phyloP scores from a whole-genome alignment of 2,329 filamentous ascomycete genomes.

The Meredithiella fracta region DNA sequence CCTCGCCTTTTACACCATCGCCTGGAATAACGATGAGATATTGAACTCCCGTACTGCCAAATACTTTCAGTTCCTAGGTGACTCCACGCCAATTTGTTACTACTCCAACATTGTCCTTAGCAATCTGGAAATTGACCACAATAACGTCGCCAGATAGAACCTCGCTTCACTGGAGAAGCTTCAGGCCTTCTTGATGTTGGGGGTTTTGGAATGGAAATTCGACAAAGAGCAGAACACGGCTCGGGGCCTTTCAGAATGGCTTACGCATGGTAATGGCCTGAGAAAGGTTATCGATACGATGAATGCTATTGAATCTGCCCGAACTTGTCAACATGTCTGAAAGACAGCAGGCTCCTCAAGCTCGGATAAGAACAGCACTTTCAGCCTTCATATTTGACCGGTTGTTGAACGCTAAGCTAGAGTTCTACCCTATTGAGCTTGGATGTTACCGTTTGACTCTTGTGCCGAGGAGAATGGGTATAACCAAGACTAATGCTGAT shows the following conservation, averaged over 20 bases:
- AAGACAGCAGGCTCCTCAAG: not conserved
- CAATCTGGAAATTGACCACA: not conserved
- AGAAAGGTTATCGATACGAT: not conserved
- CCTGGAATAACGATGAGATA: constrained; percentile 1
- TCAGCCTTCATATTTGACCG: constrained; percentile 4
- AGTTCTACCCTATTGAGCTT: not conserved
- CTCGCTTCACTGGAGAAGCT: not conserved
- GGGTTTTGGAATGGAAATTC: constrained; percentile 6
- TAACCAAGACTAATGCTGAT: too few relatives aligned
- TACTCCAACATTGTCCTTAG: not conserved
- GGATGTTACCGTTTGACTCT: not conserved
- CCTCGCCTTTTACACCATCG: constrained; percentile 1
- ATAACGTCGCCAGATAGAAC: not conserved
- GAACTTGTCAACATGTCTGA: not conserved
- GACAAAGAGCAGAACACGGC: not conserved
- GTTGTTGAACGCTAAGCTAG: not conserved
- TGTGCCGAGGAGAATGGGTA: not conserved
- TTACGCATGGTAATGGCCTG: not conserved
- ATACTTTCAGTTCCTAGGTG: not conserved
- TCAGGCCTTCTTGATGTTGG: constrained; percentile 7
- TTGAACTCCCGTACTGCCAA: not conserved
- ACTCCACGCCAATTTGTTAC: not conserved
- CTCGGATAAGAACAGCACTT: not conserved
- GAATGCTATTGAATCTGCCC: too few relatives aligned
- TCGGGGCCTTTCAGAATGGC: not conserved